Percentiles rank a stretch among this genome's conserved stretches.
phyloP scores from a whole-genome alignment of 106 monocot genomes.

The Cymbidium sinense region DNA sequence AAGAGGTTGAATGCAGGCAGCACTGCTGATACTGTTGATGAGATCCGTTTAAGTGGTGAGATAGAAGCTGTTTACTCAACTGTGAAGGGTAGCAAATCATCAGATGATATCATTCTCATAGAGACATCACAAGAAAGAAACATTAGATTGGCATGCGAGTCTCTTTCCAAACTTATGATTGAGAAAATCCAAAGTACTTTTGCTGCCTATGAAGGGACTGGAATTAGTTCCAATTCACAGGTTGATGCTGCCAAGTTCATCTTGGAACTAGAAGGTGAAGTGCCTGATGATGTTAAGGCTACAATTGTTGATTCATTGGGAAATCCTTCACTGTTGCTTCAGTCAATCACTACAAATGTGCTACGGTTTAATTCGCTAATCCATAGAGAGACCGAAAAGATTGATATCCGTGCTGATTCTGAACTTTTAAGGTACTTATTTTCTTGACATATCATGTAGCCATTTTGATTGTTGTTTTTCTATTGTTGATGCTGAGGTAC shows the following conservation, averaged over 20 bases:
- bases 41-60: slow-evolving; percentile 29
- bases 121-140: slow-evolving; percentile 71
- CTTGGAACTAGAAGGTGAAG: slow-evolving; percentile 63
- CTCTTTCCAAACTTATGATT: slow-evolving; percentile 58
- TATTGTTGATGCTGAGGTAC: background rate
- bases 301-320: slow-evolving; percentile 46
- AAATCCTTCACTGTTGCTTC: slow-evolving; percentile 75
- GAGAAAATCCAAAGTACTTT: slow-evolving; percentile 67
- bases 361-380: slow-evolving; percentile 52
- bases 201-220: slow-evolving; percentile 84
- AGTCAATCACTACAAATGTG: slow-evolving; percentile 55
- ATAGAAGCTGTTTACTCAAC: slow-evolving; percentile 79
- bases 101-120: slow-evolving; percentile 68
- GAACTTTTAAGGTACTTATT: slow-evolving; percentile 71
- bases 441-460: background rate
- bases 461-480: background rate
- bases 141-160: slow-evolving; percentile 81
- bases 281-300: slow-evolving; percentile 70
- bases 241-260: slow-evolving; percentile 66
- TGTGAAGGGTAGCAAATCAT: slow-evolving; percentile 69
- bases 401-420: slow-evolving; percentile 89
- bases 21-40: slow-evolving; percentile 21
- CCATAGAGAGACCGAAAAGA: slow-evolving; percentile 84
- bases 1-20: slow-evolving; percentile 32
- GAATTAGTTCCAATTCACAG: slow-evolving; percentile 54